phyloP scores from a whole-genome alignment of 1,284 basidiomycete genomes.

The Kwoniella shivajii region DNA sequence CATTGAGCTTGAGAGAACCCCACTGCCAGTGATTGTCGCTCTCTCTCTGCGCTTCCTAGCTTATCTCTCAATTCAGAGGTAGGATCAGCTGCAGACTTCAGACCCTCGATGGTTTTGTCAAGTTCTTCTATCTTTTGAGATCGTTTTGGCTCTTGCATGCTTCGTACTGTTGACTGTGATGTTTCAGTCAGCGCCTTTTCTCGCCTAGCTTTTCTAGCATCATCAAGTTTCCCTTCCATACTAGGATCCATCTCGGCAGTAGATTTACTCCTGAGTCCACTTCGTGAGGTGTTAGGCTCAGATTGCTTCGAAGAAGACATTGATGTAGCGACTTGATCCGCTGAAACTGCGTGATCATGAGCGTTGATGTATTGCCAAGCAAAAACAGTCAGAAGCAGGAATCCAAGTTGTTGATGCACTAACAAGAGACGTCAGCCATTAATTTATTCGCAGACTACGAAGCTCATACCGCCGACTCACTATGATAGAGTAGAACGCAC shows the following conservation, averaged over 20 bases:
- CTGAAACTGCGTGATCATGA: not conserved
- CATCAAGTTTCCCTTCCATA: constrained; percentile 1
- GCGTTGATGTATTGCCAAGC: constrained; percentile 20
- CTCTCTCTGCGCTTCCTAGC: constrained; percentile 1
- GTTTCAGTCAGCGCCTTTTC: no score
- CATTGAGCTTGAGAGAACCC: no score
- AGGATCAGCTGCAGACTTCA: constrained; percentile 3
- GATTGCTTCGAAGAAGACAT: not conserved
- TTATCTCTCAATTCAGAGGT: constrained; percentile 7
- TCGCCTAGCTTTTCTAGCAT: not conserved
- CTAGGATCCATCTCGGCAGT: not conserved
- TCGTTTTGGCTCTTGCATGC: not conserved
- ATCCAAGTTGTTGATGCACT: constrained; percentile 27
- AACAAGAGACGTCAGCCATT: no score
- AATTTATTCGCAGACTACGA: not conserved
- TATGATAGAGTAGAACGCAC: constrained; percentile 27
- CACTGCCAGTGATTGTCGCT: not conserved
- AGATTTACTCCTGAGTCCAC: no score
- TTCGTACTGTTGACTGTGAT: no score
- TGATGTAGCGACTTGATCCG: not conserved
- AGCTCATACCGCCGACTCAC: constrained; percentile 18
- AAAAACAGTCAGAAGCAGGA: constrained; percentile 27
- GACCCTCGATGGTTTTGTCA: constrained; percentile 7
- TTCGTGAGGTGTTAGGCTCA: not conserved
- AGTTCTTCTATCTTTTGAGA: constrained; percentile 6